Percentiles rank a stretch among this genome's conserved stretches.
Evolutionary conservation across 805 yeast genomes (phyloP).

Genomic region (Saccharomyces paradoxus): DNA sequence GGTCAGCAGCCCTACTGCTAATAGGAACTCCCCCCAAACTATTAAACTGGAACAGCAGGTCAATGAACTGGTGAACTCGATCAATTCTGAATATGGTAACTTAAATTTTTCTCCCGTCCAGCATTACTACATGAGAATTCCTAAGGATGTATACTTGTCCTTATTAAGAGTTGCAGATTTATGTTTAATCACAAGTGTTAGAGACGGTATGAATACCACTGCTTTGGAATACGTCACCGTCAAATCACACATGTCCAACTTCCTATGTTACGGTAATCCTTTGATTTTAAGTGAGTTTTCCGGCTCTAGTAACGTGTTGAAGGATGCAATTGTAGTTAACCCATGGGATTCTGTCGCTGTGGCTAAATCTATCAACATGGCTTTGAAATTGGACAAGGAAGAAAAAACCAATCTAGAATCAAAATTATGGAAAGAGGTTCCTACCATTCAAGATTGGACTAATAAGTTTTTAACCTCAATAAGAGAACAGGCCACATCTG

Average conservation of each 20-base stretch:
- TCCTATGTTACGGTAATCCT: slow-evolving; percentile 44
- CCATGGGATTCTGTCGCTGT: slow-evolving; percentile 97
- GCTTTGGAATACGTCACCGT: slow-evolving; percentile 87
- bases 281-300: slow-evolving; percentile 87
- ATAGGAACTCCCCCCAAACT: slow-evolving; percentile 33
- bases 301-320: slow-evolving; percentile 69
- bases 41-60: slow-evolving; percentile 71
- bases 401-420: slow-evolving; percentile 41
- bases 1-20: slow-evolving; percentile 63
- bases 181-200: slow-evolving; percentile 78
- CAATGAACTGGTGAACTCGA: slow-evolving; percentile 68
- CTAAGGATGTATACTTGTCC: slow-evolving; percentile 82
- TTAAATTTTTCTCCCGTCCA: slow-evolving; percentile 81
- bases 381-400: slow-evolving; percentile 47
- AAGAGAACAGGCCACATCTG: slow-evolving; percentile 25
- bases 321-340: slow-evolving; percentile 73
- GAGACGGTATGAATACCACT: slow-evolving; percentile 96
- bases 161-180: slow-evolving; percentile 82
- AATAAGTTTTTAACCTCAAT: slow-evolving; percentile 47
- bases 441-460: slow-evolving; percentile 78
- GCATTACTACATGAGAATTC: slow-evolving; percentile 85
- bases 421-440: slow-evolving; percentile 55
- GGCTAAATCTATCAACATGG: slow-evolving; percentile 69
- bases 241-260: slow-evolving; percentile 44
- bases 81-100: slow-evolving; percentile 78